phyloP scores from a whole-genome alignment of 2,329 filamentous ascomycete species.

The Xylariaceae sp. region DNA sequence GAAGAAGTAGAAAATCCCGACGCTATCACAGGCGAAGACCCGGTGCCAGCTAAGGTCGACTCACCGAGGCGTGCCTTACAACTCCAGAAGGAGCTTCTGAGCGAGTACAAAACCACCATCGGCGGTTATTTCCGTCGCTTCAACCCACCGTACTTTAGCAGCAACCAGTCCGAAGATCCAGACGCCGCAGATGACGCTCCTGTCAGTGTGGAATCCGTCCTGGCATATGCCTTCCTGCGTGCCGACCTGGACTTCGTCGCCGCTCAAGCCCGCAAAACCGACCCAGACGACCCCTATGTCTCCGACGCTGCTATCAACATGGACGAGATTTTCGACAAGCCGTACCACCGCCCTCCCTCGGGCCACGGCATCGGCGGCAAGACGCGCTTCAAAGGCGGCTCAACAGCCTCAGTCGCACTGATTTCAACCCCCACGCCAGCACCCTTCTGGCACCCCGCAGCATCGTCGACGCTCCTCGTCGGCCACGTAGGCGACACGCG shows the following conservation, averaged over 20 bases:
- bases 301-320: slow-evolving; percentile 78
- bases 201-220: slow-evolving; percentile 68
- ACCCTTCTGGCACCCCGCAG: slow-evolving; percentile 91
- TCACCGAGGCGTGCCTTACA: slow-evolving; percentile 58
- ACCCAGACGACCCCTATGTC: slow-evolving; percentile 64
- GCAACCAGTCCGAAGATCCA: slow-evolving; percentile 32
- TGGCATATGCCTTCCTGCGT: slow-evolving; percentile 89
- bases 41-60: slow-evolving; percentile 48
- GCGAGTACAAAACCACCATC: slow-evolving; percentile 76
- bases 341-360: slow-evolving; percentile 50
- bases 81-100: slow-evolving; percentile 67
- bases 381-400: slow-evolving; percentile 85
- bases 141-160: slow-evolving; percentile 68
- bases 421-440: slow-evolving; percentile 88
- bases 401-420: slow-evolving; percentile 83
- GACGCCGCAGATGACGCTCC: slow-evolving; percentile 34
- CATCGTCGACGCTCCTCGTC: slow-evolving; percentile 76
- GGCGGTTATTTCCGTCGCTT: slow-evolving; percentile 95
- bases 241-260: slow-evolving; percentile 93
- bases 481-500: slow-evolving; percentile 94
- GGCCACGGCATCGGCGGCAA: slow-evolving; percentile 66
- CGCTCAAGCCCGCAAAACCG: slow-evolving; percentile 79
- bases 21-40: slow-evolving; percentile 36
- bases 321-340: slow-evolving; percentile 72
- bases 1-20: slow-evolving; percentile 35